Base-by-base conservation (phyloP, 371 early-diverging fungal genomes). In the Mortierella sp. region DNA sequence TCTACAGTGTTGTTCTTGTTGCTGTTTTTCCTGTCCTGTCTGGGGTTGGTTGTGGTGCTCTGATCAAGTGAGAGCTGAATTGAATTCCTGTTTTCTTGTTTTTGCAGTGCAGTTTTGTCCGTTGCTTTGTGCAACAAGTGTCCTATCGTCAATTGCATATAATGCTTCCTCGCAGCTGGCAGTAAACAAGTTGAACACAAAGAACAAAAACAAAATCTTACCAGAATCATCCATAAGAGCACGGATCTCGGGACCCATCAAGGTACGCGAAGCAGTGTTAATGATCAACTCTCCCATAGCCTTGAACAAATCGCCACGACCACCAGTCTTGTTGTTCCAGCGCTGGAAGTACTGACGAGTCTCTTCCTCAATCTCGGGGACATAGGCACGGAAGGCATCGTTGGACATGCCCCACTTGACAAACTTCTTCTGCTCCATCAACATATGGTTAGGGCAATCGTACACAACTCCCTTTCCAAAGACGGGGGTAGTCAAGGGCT, bases 351-450 rank as follows among this genome's bases (percentile, higher is more conserved):
- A 98, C 50, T 91, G 91, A 65, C 84, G 87, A 70, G 95, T 93
- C 89, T 99, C 99, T 77, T 96, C 91, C 34, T 93, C 92, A 80
- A 98, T 95, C 88, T 97, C 93, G 72, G 97, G 96, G 42, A 98
- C 95, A 90, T 98, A 98, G 58, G 93, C 87, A 74, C 95, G 93
- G 91, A 99, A 96, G 82, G 94, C 95, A 42, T 97, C 95, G 74
- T 94, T 93, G 77, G 96, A 94, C 81, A 99, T 91, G 76, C 97
- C 96, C 78, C 96, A 94, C 92, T 99, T 99, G 89, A 97, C 95
- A 84, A 99, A 97, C 95, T 91, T 95, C 91, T 99, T 99, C 90
- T 99, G 99, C 89, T 99, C 98, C 97, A 99, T 98, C 83, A 99
- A 94, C 74, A 96, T 91, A 76, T 92, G 84, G 90, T 98, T 98